phyloP scores from a whole-genome alignment of 441 rosid species.

The Pelargonium myrrhifolium region DNA sequence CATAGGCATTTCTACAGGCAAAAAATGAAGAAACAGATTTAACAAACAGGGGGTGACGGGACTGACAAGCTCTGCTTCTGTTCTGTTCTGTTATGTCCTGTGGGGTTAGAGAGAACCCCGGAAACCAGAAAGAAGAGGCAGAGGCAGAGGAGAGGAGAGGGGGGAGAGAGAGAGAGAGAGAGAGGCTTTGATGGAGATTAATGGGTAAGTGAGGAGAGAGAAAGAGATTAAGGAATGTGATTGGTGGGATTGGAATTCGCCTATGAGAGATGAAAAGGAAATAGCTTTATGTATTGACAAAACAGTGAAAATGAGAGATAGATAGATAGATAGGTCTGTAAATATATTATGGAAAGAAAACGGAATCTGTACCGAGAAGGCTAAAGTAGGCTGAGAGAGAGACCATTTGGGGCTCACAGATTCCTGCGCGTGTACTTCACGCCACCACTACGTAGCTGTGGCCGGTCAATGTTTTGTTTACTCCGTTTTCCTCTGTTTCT shows the following conservation, averaged over 20 bases:
- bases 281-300: background rate
- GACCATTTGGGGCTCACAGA: background rate
- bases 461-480: background rate
- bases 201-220: slow-evolving; percentile 16
- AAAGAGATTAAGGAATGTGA: background rate
- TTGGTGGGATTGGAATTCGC: background rate
- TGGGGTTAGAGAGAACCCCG: slow-evolving; percentile 23
- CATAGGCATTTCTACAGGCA: slow-evolving; percentile 39
- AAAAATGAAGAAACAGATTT: background rate
- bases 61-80: background rate
- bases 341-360: background rate
- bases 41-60: background rate
- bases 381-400: background rate
- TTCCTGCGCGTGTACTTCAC: background rate
- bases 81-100: background rate
- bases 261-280: background rate
- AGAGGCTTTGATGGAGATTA: background rate
- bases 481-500: background rate
- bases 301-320: background rate
- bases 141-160: slow-evolving; percentile 6
- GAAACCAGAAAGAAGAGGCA: slow-evolving; percentile 10
- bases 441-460: background rate
- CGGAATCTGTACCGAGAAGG: background rate
- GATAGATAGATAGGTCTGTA: too few relatives aligned
- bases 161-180: slow-evolving; percentile 18